phyloP scores from a whole-genome alignment of 495 filamentous ascomycete species.

The Penicillium soppii region DNA sequence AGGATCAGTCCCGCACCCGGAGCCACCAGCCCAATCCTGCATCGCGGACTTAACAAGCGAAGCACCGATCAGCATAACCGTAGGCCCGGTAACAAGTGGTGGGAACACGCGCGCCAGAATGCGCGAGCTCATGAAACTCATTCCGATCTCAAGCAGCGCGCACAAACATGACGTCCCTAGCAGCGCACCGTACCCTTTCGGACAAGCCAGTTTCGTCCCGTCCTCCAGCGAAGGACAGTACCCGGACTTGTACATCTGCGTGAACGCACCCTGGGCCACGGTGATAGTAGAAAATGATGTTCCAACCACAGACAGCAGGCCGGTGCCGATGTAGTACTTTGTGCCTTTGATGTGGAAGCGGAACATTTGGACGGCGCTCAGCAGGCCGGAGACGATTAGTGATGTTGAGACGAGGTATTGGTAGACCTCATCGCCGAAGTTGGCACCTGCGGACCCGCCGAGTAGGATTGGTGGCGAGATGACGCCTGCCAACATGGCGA shows the following conservation, averaged over 20 bases:
- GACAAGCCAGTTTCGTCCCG: slow-evolving; percentile 73
- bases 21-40: slow-evolving; percentile 81
- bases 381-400: slow-evolving; percentile 78
- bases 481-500: slow-evolving; percentile 67
- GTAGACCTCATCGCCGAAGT: slow-evolving; percentile 56
- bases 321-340: slow-evolving; percentile 84
- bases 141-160: slow-evolving; percentile 41
- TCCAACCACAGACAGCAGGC: slow-evolving; percentile 86
- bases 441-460: slow-evolving; percentile 60
- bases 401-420: slow-evolving; percentile 90
- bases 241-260: slow-evolving; percentile 84
- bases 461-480: slow-evolving; percentile 84
- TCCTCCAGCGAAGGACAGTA: slow-evolving; percentile 63
- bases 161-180: slow-evolving; percentile 69
- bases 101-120: slow-evolving; percentile 79
- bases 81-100: slow-evolving; percentile 84
- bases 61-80: slow-evolving; percentile 76
- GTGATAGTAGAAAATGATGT: slow-evolving; percentile 83
- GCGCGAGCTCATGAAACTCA: slow-evolving; percentile 58
- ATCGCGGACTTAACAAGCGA: slow-evolving; percentile 74
- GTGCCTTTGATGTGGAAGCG: slow-evolving; percentile 79
- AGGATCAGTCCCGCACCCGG: slow-evolving; percentile 60
- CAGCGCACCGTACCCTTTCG: slow-evolving; percentile 80
- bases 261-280: slow-evolving; percentile 72
- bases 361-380: slow-evolving; percentile 80